Evolutionary conservation across 2,329 filamentous ascomycete genomes (phyloP), one percentile per base, ranked within the genome.

Genomic region (Aspergillus brasiliensis): DNA sequence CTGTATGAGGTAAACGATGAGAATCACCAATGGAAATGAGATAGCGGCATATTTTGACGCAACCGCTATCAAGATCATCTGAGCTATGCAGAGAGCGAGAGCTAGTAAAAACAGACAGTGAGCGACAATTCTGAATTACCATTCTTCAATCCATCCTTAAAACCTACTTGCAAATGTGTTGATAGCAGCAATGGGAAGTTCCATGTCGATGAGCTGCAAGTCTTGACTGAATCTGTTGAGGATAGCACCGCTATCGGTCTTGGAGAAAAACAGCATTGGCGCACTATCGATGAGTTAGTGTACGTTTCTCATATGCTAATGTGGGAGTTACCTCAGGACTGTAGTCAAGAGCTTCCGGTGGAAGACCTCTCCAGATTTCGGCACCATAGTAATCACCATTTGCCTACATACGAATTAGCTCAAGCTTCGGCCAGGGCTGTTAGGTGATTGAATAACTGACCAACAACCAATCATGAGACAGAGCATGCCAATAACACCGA

Each of bases 381-480:
- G 82, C 3, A 84, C 80, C 80, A 85, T 84, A 3, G 73, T 79
- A 31, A 84, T 80, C 49, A 84, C 80, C 62, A 84, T 74, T 68
- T 82, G 78, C 73, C 76, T 78, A 42, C 61, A 40, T 44, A 37
- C 28, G 25, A 48, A 58, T 15, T 10, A 54, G 25, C 25, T 51
- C 56, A 56, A 28, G 8, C 49, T 42, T 46, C 58, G 15, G 38
- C 52, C 51, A 37, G 40, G 52, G 34, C 49, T 25, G 49, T 10
- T n/a, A 21, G 49, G 13, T 11, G 38, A 25, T 21, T 21, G 27
- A 3, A 40, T 21, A 21, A 65, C 67, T 37, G 19, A 73, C 75
- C 77, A 78, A 62, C 72, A 75, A 38, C 74, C 73, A 3, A 73
- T 58, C 37, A 78, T 67, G 4, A 79, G 69, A 55, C 67, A 69